Evolutionary conservation across 768 basidiomycete genomes (phyloP).

Genomic region (Boletus rubroflammeus): DNA sequence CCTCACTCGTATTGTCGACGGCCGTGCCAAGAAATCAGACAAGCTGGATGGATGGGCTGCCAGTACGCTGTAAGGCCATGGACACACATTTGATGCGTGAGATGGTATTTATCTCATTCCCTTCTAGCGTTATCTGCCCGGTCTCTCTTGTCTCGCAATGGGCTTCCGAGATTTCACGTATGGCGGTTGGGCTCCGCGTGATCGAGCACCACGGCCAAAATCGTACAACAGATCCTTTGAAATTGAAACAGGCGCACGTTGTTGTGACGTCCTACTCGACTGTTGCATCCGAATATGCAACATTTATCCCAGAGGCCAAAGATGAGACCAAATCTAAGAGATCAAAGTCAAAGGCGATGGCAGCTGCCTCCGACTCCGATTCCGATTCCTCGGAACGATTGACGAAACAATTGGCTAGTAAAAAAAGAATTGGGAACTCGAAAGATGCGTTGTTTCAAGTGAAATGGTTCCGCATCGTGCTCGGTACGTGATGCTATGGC

Average conservation of each 20-base stretch:
- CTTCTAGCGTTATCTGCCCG: conserved; percentile 76
- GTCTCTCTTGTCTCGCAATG: conserved; percentile 88
- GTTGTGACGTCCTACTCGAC: conserved; percentile 88
- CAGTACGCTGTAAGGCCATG: conserved; percentile 58
- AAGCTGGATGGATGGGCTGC: conserved; percentile 67
- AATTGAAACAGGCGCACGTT: conserved; percentile 56
- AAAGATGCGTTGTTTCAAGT: conserved; percentile 71
- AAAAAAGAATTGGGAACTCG: conserved; percentile 42
- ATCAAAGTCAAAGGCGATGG: conserved; percentile 31
- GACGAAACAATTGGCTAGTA: conserved; percentile 36
- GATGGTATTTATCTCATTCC: not conserved
- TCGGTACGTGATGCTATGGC: conserved; percentile 48
- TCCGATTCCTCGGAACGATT: conserved; percentile 40
- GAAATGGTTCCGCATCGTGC: conserved; percentile 81
- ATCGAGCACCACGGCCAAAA: conserved; percentile 79
- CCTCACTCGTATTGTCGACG: conserved; percentile 81
- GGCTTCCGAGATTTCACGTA: conserved; percentile 78
- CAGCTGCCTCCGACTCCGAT: conserved; percentile 28
- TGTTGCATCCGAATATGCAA: conserved; percentile 72
- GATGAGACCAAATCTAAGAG: conserved; percentile 53
- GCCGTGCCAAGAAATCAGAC: conserved; percentile 66
- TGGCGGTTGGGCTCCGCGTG: conserved; percentile 63
- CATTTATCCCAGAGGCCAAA: conserved; percentile 47
- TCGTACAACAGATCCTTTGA: conserved; percentile 62
- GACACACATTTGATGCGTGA: not conserved